phyloP scores from a whole-genome alignment of 2,329 filamentous ascomycete species.

The Trichoderma endophyticum region DNA sequence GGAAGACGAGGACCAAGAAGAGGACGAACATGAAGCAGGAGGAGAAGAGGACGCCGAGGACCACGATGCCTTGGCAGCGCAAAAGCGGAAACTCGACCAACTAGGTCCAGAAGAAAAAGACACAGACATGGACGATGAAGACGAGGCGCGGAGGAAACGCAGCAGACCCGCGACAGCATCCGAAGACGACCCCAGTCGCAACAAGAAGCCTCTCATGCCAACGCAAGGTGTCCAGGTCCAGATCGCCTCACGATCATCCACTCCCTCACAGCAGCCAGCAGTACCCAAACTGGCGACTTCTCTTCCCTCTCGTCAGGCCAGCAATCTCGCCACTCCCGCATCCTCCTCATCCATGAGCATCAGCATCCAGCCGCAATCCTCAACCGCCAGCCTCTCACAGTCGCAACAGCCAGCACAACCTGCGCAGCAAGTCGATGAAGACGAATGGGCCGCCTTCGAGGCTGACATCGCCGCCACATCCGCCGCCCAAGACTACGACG shows the following conservation, averaged over 20 bases:
- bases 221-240: slow-evolving; percentile 57
- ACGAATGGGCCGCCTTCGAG: slow-evolving; percentile 85
- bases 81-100: slow-evolving; percentile 37
- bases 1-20: background rate
- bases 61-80: slow-evolving; percentile 17
- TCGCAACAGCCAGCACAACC: slow-evolving; percentile 5
- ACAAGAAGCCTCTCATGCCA: slow-evolving; percentile 51
- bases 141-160: slow-evolving; percentile 44
- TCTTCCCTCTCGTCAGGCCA: slow-evolving; percentile 32
- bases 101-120: slow-evolving; percentile 36
- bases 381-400: slow-evolving; percentile 17
- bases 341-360: slow-evolving; percentile 12
- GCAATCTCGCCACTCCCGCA: slow-evolving; percentile 20
- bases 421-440: slow-evolving; percentile 55
- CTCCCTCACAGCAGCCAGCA: slow-evolving; percentile 40
- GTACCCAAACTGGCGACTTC: slow-evolving; percentile 23
- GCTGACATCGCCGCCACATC: slow-evolving; percentile 64
- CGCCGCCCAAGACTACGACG: slow-evolving; percentile 34
- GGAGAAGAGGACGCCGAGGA: slow-evolving; percentile 16
- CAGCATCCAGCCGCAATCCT: background rate
- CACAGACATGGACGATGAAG: slow-evolving; percentile 29
- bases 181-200: slow-evolving; percentile 30
- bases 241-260: slow-evolving; percentile 62
- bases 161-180: slow-evolving; percentile 39
- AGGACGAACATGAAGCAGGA: background rate